These are phyloP conservation scores for Chrysosporium keratinophilum DNA, from an alignment of 2,329 filamentous ascomycete species.

Conservation along the genomic window DNA sequence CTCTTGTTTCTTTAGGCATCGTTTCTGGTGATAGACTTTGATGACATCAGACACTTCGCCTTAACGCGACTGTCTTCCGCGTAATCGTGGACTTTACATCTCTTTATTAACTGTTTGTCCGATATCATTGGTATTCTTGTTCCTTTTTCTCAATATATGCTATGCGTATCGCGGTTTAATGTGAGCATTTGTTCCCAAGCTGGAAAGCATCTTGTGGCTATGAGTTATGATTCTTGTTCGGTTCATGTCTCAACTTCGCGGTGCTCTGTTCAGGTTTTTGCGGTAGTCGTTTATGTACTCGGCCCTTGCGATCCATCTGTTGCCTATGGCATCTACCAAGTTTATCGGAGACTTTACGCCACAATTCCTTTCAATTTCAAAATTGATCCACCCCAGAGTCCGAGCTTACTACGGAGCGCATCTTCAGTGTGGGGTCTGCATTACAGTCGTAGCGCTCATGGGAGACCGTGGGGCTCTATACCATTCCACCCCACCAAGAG, in stretches of 20 bases:
- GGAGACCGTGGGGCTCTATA: no score
- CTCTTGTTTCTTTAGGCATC: background rate
- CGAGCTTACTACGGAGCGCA: no score
- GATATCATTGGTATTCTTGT: background rate
- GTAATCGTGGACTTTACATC: background rate
- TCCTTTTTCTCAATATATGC: background rate
- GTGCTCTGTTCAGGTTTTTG: background rate
- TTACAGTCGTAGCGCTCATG: no score
- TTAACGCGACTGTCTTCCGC: background rate
- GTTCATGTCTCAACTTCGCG: no score
- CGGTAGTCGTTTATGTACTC: no score
- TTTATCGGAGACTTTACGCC: no score
- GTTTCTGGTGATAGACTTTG: background rate
- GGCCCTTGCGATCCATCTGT: no score
- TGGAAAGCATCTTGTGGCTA: background rate
- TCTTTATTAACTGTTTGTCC: background rate
- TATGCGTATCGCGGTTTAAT: constrained; percentile 7
- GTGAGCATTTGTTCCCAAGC: background rate
- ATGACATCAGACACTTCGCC: background rate
- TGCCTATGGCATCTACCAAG: no score
- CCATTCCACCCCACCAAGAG: no score
- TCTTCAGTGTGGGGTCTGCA: no score
- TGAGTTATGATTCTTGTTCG: background rate
- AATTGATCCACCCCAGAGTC: no score
- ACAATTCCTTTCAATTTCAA: no score